Base-by-base conservation (phyloP, 2,329 filamentous ascomycete genomes). In the Stachybotrys echinatus region DNA sequence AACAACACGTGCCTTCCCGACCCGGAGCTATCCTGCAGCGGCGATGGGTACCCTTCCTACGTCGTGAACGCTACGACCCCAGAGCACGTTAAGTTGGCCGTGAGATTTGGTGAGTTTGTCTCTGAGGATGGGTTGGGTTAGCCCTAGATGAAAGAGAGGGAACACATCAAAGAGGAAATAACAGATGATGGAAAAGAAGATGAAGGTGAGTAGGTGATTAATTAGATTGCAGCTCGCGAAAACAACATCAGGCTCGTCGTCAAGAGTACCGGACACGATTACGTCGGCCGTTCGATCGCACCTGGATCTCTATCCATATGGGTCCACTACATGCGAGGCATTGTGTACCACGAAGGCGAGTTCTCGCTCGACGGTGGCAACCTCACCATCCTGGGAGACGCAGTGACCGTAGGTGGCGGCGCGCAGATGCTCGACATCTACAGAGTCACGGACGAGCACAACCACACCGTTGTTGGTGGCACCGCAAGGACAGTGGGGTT, bases 251-350 rank as follows among this genome's bases (percentile, higher is more conserved):
- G 74, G 10, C 61, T 76, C n/a, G 55, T 67, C 3, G 57, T 76
- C 27, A 74, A 72, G 45, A 66, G 65, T 27, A 70, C 66, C 1
- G 65, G 73, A 17, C 69, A 76, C 20, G 73, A 77, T 45, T 72
- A 69, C 31, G 57, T 73, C 7, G 74, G 74, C 4, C 69, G 72
- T 2, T 76, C 71, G 6, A 66, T 67, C 19, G 74, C 71, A 0
- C 71, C 72, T 0, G 77, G 79, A 2, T 73, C 77, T 0, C 63
- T 84, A 1, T 79, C 71, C 1, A 73, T 81, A 49, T 82, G 78
- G 79, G 73, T 70, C 0, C 77, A 76, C 47, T 62, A 79, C 50
- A 63, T 81, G 43, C 70, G 69, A 20, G 59, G 58, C 5, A 58
- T 73, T 2, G 23, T 54, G 1, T 69, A 71, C 31, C 71, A 70